Evolutionary conservation across 495 filamentous ascomycete genomes (phyloP), one percentile per base, ranked within the genome.

Genomic region (Aspergillus bertholletiae): DNA sequence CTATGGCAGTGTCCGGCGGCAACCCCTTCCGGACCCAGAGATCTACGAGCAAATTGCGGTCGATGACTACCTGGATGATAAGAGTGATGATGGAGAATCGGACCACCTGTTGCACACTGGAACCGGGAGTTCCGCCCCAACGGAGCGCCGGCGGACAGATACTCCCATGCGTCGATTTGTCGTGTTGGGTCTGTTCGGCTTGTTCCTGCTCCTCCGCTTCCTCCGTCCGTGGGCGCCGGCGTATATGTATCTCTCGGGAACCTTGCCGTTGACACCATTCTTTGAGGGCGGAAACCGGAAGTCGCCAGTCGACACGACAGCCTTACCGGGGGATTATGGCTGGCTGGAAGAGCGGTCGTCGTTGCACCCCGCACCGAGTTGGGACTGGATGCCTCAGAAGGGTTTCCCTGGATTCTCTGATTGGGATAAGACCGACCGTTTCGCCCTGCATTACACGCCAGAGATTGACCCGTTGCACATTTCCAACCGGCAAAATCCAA

Each of bases 391-490:
- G 49, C 63, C 72, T 7, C 49, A 65, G 35, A 47, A 58, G 13
- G 49, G 51, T 0, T 54, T 58, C 1, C 57, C 58, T 2, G 71
- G 71, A 0, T 74, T 74, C 32, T 59, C 59, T n/a, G 71, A 74
- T 49, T 74, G 68, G 68, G 49, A 66, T n/a, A 26, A 46, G 4
- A 23, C 58, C 22, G 56, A 63, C 23, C 46, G 50, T 7, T 26
- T 50, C 17, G 57, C 52, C 5, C 26, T 63, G 1, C 70, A 76
- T 56, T 80, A 80, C 54, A 64, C 65, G 26, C 63, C 72, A 8
- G 56, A 60, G 0, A 55, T 55, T 13, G 75, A 77, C 43, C 76
- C 77, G 1, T 52, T 80, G 44, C 73, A 74, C 40, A 67, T 79
- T 21, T 76, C 74, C 17, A 80, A 80, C 48, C 60, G 78, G 8